Evolutionary conservation across 306 rosid genomes (phyloP).

Genomic region (apple (Malus domestica)): DNA sequence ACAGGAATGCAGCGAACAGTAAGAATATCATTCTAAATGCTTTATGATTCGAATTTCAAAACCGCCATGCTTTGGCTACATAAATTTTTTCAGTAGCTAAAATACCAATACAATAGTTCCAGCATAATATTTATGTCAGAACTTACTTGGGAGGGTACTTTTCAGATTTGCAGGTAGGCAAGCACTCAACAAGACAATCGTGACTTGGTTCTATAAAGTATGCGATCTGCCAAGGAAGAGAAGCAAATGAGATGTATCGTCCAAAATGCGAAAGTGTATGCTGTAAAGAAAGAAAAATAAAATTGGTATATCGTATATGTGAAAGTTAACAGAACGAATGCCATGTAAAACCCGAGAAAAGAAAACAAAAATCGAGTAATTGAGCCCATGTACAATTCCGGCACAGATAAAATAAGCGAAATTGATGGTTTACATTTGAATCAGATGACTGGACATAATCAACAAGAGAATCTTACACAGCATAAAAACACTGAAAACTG

Average conservation of each 20-base stretch:
- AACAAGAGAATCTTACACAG: neutral
- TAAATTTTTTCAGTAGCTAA: neutral
- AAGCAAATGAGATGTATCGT: constrained; percentile 5
- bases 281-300: neutral
- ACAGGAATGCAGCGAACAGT: neutral
- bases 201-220: constrained; percentile 78
- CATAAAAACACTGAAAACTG: neutral
- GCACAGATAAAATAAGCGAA: neutral
- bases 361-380: neutral
- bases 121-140: neutral
- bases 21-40: neutral
- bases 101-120: neutral
- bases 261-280: neutral
- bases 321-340: neutral
- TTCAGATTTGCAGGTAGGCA: constrained; percentile 84
- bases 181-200: constrained; percentile 79
- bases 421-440: neutral
- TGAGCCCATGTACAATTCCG: neutral
- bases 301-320: neutral
- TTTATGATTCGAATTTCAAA: neutral
- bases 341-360: neutral
- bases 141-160: constrained; percentile 82
- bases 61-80: neutral
- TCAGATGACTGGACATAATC: neutral
- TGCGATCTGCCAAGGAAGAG: constrained; percentile 53